Conservation (phyloP, 352 stramenopile genomes). For the Pythium diclinum region DNA sequence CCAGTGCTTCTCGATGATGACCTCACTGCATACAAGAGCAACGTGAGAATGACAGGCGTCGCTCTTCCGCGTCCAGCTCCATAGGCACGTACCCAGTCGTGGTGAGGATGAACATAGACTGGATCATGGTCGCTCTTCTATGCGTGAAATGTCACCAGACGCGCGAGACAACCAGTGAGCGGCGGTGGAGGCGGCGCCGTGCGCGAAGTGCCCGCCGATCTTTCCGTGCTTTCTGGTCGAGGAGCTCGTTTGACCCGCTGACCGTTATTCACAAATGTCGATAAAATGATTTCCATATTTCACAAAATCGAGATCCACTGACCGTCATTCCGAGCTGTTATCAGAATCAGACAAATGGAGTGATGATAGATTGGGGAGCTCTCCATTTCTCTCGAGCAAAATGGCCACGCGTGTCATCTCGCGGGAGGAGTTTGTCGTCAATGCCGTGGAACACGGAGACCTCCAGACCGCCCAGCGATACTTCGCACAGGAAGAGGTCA, state of each 20-base stretch:
- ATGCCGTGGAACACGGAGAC: slow-evolving; percentile 1
- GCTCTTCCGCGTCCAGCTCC: background rate
- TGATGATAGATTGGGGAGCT: background rate
- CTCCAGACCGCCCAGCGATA: slow-evolving; percentile 3
- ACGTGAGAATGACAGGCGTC: background rate
- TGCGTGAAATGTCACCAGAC: background rate
- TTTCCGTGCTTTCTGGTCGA: slow-evolving; percentile 25
- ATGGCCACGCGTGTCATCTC: slow-evolving; percentile 4
- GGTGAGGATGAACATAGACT: slow-evolving; percentile 97
- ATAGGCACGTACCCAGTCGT: slow-evolving; percentile 71
- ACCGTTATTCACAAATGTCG: background rate
- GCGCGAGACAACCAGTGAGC: background rate
- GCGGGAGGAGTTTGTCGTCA: slow-evolving; percentile 8
- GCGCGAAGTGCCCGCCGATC: background rate
- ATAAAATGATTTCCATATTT: slow-evolving; percentile 2
- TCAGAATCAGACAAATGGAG: slow-evolving; percentile 9
- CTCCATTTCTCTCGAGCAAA: background rate
- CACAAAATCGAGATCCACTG: slow-evolving; percentile 4
- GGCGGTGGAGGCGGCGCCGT: background rate
- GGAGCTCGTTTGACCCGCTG: background rate
- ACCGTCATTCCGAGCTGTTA: slow-evolving; percentile 1
- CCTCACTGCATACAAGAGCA: slow-evolving; percentile 61
- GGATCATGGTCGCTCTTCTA: slow-evolving; percentile 83
- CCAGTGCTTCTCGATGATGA: slow-evolving; percentile 99
- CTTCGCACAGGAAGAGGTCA: slow-evolving; percentile 12